phyloP scores from a whole-genome alignment of 73 alveolate species.

The Paramecium tetraurelia region DNA sequence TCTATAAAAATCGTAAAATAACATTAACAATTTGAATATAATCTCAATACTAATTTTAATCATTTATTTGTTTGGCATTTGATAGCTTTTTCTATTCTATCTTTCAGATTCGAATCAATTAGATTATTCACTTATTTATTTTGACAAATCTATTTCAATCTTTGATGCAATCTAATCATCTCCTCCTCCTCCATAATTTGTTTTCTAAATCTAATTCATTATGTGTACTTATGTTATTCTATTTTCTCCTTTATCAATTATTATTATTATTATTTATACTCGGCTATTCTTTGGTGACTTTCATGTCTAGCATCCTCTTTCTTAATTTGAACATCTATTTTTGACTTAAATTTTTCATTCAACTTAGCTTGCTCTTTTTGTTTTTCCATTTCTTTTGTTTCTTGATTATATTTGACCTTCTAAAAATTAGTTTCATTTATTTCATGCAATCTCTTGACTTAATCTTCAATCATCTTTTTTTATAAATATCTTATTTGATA shows the following conservation, averaged over 20 bases:
- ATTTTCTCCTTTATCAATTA: not conserved
- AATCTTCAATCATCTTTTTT: not conserved
- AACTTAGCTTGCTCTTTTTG: not conserved
- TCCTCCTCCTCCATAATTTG: not conserved
- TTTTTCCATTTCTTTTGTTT: not conserved
- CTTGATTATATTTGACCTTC: not conserved
- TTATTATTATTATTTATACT: not conserved
- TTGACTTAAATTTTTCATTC: not conserved
- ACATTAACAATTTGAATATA: not conserved
- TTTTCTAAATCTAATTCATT: not conserved
- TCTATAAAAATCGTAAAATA: not conserved
- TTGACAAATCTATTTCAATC: not conserved
- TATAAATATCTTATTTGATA: not conserved
- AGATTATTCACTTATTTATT: not conserved
- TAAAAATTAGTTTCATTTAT: not conserved
- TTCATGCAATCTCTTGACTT: not conserved
- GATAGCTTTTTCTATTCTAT: not conserved
- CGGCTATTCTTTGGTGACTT: not conserved
- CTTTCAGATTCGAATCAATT: not conserved
- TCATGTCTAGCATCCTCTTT: not conserved
- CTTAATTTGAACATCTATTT: not conserved
- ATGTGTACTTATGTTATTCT: not conserved
- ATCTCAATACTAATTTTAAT: not conserved
- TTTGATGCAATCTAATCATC: not conserved
- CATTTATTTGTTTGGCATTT: not conserved